Evolutionary conservation across 2,329 filamentous ascomycete genomes (phyloP).

Genomic region (Iodosphaeria phyllophila): DNA sequence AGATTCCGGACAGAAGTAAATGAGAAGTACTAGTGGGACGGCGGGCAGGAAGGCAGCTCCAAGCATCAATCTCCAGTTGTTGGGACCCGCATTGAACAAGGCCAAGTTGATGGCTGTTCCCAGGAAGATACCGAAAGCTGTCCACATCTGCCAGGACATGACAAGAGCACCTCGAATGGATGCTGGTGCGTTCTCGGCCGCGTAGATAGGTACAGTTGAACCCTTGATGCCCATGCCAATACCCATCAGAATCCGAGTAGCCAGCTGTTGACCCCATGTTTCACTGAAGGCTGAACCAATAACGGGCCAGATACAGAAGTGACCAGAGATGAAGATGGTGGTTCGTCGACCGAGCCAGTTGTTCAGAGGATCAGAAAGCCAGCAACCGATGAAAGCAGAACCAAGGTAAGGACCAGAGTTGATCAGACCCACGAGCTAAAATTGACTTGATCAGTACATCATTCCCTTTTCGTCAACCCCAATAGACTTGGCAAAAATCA

Average conservation of each 20-base stretch:
- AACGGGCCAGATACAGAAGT: slow-evolving; percentile 51
- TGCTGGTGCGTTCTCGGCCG: slow-evolving; percentile 55
- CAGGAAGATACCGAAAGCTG: slow-evolving; percentile 37
- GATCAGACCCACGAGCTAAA: slow-evolving; percentile 33
- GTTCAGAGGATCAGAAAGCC: slow-evolving; percentile 41
- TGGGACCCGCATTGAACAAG: slow-evolving; percentile 13
- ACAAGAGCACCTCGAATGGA: slow-evolving; percentile 56
- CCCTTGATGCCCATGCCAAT: slow-evolving; percentile 63
- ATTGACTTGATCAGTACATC: slow-evolving; percentile 3
- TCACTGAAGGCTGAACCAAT: slow-evolving; percentile 55
- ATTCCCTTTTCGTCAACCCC: not conserved
- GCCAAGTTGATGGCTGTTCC: slow-evolving; percentile 43
- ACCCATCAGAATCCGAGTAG: slow-evolving; percentile 53
- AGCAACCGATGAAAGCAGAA: slow-evolving; percentile 32
- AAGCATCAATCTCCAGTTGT: slow-evolving; percentile 21
- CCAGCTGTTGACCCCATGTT: slow-evolving; percentile 53
- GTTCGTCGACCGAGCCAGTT: slow-evolving; percentile 42
- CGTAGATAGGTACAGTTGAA: slow-evolving; percentile 55
- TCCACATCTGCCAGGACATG: slow-evolving; percentile 69
- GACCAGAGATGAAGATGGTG: slow-evolving; percentile 58
- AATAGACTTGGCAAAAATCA: not conserved
- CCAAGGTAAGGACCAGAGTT: slow-evolving; percentile 27
- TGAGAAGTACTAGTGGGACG: slow-evolving; percentile 36
- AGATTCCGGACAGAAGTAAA: slow-evolving; percentile 49
- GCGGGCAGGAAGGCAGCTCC: slow-evolving; percentile 39